Evolutionary conservation across 1,284 basidiomycete species (phyloP).

Genomic region (Neonothopanus nambi): DNA sequence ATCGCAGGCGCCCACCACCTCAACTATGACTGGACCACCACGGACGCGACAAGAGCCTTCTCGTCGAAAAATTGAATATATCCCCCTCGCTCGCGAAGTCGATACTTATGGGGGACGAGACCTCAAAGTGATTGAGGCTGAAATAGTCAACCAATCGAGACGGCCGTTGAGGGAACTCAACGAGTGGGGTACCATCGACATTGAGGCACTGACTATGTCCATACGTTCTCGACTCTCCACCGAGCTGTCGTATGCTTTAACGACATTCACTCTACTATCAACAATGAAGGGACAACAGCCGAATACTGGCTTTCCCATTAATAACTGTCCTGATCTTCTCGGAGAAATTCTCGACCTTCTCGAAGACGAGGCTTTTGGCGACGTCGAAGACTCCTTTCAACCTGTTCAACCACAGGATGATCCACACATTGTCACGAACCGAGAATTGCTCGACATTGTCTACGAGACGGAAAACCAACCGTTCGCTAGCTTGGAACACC

Average conservation of each 20-base stretch:
- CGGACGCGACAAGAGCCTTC: constrained; percentile 47
- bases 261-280: constrained; percentile 85
- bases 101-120: constrained; percentile 88
- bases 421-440: constrained; percentile 55
- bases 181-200: constrained; percentile 86
- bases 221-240: constrained; percentile 81
- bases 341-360: constrained; percentile 88
- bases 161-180: constrained; percentile 68
- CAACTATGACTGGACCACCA: constrained; percentile 26
- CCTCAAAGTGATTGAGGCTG: constrained; percentile 67
- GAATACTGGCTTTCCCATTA: constrained; percentile 72
- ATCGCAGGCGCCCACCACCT: constrained; percentile 12
- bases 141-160: constrained; percentile 50
- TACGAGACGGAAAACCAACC: constrained; percentile 56
- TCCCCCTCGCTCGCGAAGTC: constrained; percentile 77
- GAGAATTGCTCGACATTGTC: constrained; percentile 59
- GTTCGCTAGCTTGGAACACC: constrained; percentile 54
- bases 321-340: constrained; percentile 78
- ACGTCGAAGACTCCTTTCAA: constrained; percentile 42
- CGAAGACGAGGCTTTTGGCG: constrained; percentile 79
- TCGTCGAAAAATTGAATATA: constrained; percentile 89
- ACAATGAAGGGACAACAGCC: constrained; percentile 66
- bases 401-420: constrained; percentile 30
- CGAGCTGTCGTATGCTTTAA: constrained; percentile 89
- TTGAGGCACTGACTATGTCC: constrained; percentile 88